These are phyloP conservation scores for Botryobasidium botryosum DNA, from an alignment of 768 basidiomycete species.

Conservation along the genomic window DNA sequence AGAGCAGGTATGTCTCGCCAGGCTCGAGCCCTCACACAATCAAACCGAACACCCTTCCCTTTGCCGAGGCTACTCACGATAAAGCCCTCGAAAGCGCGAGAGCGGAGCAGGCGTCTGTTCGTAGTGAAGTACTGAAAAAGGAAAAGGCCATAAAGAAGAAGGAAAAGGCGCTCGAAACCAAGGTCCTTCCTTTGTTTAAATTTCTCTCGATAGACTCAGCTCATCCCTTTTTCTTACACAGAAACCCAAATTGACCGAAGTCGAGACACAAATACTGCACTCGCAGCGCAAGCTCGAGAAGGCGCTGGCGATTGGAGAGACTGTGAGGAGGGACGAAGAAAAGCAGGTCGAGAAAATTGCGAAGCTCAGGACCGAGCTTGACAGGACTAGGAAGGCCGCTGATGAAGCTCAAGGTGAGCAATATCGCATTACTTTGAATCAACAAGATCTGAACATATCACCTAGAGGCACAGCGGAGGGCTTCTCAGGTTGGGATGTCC, in stretches of 20 bases:
- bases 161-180: constrained; percentile 74
- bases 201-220: background rate
- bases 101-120: constrained; percentile 61
- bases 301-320: constrained; percentile 42
- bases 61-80: too few relatives aligned
- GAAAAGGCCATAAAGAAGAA: constrained; percentile 82
- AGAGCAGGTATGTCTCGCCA: constrained; percentile 31
- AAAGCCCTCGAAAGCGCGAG: too few relatives aligned
- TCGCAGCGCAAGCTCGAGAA: constrained; percentile 62
- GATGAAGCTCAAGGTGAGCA: constrained; percentile 60
- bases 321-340: constrained; percentile 42
- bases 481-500: constrained; percentile 56
- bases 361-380: constrained; percentile 45
- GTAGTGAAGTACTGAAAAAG: constrained; percentile 58
- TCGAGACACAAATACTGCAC: constrained; percentile 81
- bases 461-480: constrained; percentile 55
- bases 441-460: background rate
- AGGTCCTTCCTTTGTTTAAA: constrained; percentile 29
- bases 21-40: background rate
- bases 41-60: background rate
- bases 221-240: constrained; percentile 19
- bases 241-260: constrained; percentile 70
- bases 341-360: constrained; percentile 36
- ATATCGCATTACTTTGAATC: background rate
- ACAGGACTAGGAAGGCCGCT: constrained; percentile 46